Percentiles rank a stretch among this genome's conserved stretches.
Evolutionary conservation across 2,329 filamentous ascomycete species (phyloP).

Genomic region (Zarea fungicola): DNA sequence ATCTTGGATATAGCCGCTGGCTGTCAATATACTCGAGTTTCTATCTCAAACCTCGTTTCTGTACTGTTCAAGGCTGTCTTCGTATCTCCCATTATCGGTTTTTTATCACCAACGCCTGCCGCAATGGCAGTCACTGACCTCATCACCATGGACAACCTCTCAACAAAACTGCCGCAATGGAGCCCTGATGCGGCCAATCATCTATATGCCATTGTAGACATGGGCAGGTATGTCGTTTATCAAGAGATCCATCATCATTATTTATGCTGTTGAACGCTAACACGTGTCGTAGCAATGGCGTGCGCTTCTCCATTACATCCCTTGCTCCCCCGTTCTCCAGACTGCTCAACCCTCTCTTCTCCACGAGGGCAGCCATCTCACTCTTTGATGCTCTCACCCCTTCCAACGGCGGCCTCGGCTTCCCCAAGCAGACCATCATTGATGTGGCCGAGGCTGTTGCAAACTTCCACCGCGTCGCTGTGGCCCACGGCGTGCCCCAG

Average conservation of each 20-base stretch:
- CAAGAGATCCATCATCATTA: conserved; percentile 10
- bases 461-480: conserved; percentile 67
- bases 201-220: conserved; percentile 53
- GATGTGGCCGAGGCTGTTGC: conserved; percentile 62
- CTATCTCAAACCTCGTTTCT: too few species aligned
- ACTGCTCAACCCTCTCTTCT: conserved; percentile 70
- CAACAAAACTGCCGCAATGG: conserved; percentile 45
- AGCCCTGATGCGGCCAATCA: conserved; percentile 40
- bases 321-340: conserved; percentile 66
- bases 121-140: conserved; percentile 34
- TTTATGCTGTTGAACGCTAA: conserved; percentile 11
- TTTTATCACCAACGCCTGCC: background rate
- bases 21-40: too few species aligned
- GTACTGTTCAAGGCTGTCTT: background rate
- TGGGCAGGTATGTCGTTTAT: conserved; percentile 45
- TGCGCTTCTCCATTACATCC: conserved; percentile 85
- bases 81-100: background rate
- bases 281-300: conserved; percentile 64
- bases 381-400: conserved; percentile 75
- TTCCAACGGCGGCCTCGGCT: conserved; percentile 34
- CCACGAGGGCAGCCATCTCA: conserved; percentile 74
- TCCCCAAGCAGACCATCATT: conserved; percentile 53
- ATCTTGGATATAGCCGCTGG: too few species aligned
- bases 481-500: conserved; percentile 61
- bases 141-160: conserved; percentile 48